Evolutionary conservation across 2,329 filamentous ascomycete species (phyloP).

Genomic region (Chaetomiaceae sp.): DNA sequence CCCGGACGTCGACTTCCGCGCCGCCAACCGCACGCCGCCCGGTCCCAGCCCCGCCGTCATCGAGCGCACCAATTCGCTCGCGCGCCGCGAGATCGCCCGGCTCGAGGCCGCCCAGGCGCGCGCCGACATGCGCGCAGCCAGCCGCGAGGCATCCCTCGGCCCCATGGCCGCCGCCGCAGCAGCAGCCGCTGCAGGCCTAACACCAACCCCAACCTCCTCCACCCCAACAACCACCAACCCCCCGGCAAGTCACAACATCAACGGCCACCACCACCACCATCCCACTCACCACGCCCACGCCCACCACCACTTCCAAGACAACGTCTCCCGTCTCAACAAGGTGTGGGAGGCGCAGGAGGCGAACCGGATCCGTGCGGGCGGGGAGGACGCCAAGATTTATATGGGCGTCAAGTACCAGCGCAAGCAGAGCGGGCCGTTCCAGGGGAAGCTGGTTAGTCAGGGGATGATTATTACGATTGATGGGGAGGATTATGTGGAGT

Average conservation of each 20-base stretch:
- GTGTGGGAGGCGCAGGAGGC: conserved; percentile 54
- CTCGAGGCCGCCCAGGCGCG: conserved; percentile 49
- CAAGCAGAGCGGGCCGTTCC: conserved; percentile 56
- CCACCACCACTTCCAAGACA: conserved; percentile 30
- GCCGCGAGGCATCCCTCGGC: conserved; percentile 35
- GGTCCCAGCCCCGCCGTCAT: conserved; percentile 33
- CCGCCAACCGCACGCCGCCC: conserved; percentile 29
- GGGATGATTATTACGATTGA: conserved; percentile 61
- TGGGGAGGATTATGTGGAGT: conserved; percentile 64
- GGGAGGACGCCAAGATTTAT: conserved; percentile 54
- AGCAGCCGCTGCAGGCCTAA: not conserved
- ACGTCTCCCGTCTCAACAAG: conserved; percentile 50
- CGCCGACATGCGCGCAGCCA: conserved; percentile 44
- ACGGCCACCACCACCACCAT: not conserved
- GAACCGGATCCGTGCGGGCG: conserved; percentile 39
- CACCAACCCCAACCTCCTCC: conserved; percentile 4
- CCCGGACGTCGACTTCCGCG: conserved; percentile 35
- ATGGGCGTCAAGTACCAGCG: conserved; percentile 59
- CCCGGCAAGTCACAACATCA: conserved; percentile 13
- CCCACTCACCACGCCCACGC: not conserved
- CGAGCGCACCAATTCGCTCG: conserved; percentile 47
- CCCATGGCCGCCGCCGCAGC: not conserved
- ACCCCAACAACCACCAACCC: no score
- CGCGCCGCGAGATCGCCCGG: conserved; percentile 49
- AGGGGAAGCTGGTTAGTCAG: conserved; percentile 59